phyloP scores from a whole-genome alignment of 208 protist species.

The Leptomonas pyrrhocoris region DNA sequence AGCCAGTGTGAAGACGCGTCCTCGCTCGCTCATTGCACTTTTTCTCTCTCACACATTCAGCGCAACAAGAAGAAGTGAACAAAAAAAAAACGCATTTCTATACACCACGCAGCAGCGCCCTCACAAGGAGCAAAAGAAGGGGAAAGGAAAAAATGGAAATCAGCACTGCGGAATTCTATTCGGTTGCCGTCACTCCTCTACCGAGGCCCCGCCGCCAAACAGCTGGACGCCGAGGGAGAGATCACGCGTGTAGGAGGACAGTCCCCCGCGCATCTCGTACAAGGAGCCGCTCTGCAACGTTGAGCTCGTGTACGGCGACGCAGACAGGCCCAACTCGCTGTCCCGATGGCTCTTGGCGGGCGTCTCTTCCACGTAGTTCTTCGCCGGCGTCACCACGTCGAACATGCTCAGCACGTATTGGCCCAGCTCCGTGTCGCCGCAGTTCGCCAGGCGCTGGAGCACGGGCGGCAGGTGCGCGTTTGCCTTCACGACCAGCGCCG shows the following conservation, averaged over 20 bases:
- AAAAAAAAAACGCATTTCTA: too few relatives aligned
- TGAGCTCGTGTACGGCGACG: slow-evolving; percentile 41
- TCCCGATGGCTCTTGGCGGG: slow-evolving; percentile 39
- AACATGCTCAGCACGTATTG: slow-evolving; percentile 47
- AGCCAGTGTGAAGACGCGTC: too few relatives aligned
- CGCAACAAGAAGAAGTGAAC: too few relatives aligned
- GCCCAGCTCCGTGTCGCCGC: slow-evolving; percentile 34
- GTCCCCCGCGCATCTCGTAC: slow-evolving; percentile 33
- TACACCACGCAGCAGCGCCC: too few relatives aligned
- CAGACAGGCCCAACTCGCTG: slow-evolving; percentile 54
- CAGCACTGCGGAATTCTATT: background rate
- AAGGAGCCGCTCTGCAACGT: slow-evolving; percentile 36
- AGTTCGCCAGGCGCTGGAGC: slow-evolving; percentile 21
- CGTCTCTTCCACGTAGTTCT: slow-evolving; percentile 56
- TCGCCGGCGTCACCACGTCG: slow-evolving; percentile 53
- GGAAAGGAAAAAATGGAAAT: slow-evolving; percentile 15
- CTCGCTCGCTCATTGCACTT: too few relatives aligned
- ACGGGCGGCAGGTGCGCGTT: slow-evolving; percentile 27
- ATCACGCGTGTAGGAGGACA: slow-evolving; percentile 33
- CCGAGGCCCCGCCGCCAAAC: slow-evolving; percentile 29
- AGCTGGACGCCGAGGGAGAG: slow-evolving; percentile 23
- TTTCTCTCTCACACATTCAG: too few relatives aligned
- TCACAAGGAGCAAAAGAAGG: slow-evolving; percentile 12
- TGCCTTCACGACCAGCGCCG: slow-evolving; percentile 33
- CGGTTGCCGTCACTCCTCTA: slow-evolving; percentile 17